Evolutionary conservation across 2,329 filamentous ascomycete genomes (phyloP), one percentile per base, ranked within the genome.

Genomic region (Sporothrix globosa): DNA sequence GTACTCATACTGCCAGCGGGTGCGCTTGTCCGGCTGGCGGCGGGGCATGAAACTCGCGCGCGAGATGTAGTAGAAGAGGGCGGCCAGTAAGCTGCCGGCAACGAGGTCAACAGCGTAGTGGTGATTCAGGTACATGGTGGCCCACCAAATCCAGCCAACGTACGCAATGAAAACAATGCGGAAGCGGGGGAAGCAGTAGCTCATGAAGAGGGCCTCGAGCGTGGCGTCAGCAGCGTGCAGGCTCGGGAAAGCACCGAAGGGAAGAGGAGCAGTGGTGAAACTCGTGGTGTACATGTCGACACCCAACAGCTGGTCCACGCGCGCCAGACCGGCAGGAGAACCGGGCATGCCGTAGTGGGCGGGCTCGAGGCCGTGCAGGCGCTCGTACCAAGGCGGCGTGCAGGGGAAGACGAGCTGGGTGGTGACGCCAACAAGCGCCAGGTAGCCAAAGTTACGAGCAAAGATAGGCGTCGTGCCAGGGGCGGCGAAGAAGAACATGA

Each of bases 371-470:
- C 95, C 95, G 79, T 97, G 93, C 76, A 92, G 86, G 80, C 96
- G 96, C 84, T 97, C 95, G 78, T 97, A 98, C 95, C 95, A 98
- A 1, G 95, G 95, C 34, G 95, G 92, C 30, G 94, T 96, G 83
- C 95, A 97, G 1, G 95, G 95, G 81, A 97, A 96, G 73, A 93
- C 81, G 69, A 97, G 85, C 82, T 97, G 94, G 74, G 97, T 94
- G 44, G 90, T 88, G 70, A 97, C 95, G 68, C 93, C 95, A 14
- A 90, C 84, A 73, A 97, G 88, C 81, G 93, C 96, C 88, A 97
- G 91, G 85, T 95, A 97, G 71, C 95, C 95, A 76, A 97, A 97
- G 67, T 91, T 89, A 75, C 91, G 90, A 19, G 92, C 93, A 78
- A 94, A 97, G 21, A 93, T 89, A 11, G 93, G 92, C 0, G 92